Evolutionary conservation across 305 asterid genomes (phyloP).

Genomic region (Ilex paraguariensis): DNA sequence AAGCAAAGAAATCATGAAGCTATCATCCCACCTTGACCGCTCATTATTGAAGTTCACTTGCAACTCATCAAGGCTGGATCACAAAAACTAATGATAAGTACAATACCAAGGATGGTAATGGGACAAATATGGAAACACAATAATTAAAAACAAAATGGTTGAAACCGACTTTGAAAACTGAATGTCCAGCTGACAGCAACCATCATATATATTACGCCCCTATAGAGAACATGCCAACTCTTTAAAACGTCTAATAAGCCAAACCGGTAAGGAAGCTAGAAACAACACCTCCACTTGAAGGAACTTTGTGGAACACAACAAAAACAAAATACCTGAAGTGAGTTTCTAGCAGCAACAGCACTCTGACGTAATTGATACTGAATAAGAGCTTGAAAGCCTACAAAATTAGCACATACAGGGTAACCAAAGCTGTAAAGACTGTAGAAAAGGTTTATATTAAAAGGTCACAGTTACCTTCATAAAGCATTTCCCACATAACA

Average conservation of each 20-base stretch:
- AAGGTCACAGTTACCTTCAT: no score
- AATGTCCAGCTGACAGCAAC: slow-evolving; percentile 97
- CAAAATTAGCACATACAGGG: slow-evolving; percentile 21
- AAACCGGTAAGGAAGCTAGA: slow-evolving; percentile 7
- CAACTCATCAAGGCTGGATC: slow-evolving; percentile 86
- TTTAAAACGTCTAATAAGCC: slow-evolving; percentile 10
- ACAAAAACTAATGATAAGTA: slow-evolving; percentile 22
- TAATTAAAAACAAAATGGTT: background rate
- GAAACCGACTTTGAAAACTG: slow-evolving; percentile 87
- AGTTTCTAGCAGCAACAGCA: slow-evolving; percentile 79
- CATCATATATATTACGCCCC: slow-evolving; percentile 96
- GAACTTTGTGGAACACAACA: background rate
- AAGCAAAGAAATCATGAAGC: background rate
- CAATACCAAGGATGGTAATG: slow-evolving; percentile 9
- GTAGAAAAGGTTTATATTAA: no score
- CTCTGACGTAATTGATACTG: slow-evolving; percentile 70
- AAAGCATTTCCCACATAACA: no score
- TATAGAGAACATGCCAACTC: slow-evolving; percentile 27
- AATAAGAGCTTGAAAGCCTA: slow-evolving; percentile 95
- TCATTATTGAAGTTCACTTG: slow-evolving; percentile 94
- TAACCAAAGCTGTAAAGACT: background rate
- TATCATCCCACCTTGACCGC: slow-evolving; percentile 73
- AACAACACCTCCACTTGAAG: slow-evolving; percentile 1
- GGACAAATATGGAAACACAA: slow-evolving; percentile 7
- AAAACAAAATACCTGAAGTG: slow-evolving; percentile 64